These are phyloP conservation scores for Naumovozyma dairenensis DNA, from an alignment of 805 yeast genomes.

Conservation along the genomic window DNA sequence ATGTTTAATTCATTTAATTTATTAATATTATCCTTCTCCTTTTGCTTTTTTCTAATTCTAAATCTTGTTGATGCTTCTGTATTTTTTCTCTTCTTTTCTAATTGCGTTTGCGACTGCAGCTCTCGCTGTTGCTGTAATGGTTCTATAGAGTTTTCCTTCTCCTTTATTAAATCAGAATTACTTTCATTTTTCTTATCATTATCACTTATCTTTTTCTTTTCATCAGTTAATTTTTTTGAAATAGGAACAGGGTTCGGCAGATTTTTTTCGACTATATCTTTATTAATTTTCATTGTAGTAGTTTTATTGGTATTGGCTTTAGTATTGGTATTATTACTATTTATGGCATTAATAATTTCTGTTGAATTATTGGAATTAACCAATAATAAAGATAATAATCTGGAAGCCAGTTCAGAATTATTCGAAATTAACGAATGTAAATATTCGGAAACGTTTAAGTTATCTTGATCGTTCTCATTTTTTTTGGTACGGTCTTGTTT, in stretches of 20 bases:
- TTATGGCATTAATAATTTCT: conserved; percentile 23
- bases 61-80: conserved; percentile 94
- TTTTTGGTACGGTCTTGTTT: no score
- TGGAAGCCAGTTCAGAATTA: conserved; percentile 24
- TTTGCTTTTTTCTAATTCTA: conserved; percentile 41
- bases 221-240: conserved; percentile 1
- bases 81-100: conserved; percentile 67
- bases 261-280: no score
- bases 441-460: conserved; percentile 9
- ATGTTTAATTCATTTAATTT: conserved; percentile 14
- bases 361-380: conserved; percentile 23
- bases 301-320: background rate
- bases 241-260: no score
- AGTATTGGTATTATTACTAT: conserved; percentile 8
- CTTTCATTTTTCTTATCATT: background rate
- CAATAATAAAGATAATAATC: conserved; percentile 23
- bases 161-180: background rate
- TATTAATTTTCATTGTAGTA: background rate
- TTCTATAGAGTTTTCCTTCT: no score
- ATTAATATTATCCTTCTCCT: conserved; percentile 15
- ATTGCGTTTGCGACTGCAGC: conserved; percentile 1
- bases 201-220: background rate
- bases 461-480: no score
- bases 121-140: no score
- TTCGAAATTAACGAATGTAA: conserved; percentile 19